Percentiles rank a stretch among this genome's conserved stretches.
These are phyloP conservation scores for Parietaria judaica DNA, from an alignment of 306 rosid genomes.

Conservation along the genomic window DNA sequence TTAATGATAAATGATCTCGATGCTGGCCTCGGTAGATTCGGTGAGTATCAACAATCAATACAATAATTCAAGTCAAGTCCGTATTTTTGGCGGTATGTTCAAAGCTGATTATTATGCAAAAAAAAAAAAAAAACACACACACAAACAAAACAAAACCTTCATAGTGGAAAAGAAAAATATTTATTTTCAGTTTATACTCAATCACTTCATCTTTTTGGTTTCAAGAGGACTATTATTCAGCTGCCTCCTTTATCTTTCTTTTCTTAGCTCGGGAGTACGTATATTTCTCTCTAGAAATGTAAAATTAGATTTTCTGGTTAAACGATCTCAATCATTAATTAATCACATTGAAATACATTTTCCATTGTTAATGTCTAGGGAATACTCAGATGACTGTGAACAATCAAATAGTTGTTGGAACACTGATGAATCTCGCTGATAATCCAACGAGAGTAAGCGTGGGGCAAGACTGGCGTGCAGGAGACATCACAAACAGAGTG, in stretches of 20 bases:
- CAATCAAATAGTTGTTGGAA: conserved; percentile 96
- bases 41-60: conserved; percentile 35
- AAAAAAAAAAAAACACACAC: no score
- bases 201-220: no score
- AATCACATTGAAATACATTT: conserved; percentile 4
- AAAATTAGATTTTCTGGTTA: neutral
- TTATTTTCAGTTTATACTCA: no score
- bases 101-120: no score
- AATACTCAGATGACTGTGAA: conserved; percentile 95
- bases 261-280: no score
- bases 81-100: no score
- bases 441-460: conserved; percentile 88
- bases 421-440: conserved; percentile 90
- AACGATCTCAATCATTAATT: neutral
- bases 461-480: conserved; percentile 88
- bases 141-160: neutral
- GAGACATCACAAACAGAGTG: conserved; percentile 69
- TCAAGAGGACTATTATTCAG: no score
- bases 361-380: conserved; percentile 32
- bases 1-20: conserved; percentile 95
- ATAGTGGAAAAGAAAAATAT: no score
- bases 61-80: neutral
- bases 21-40: conserved; percentile 97
- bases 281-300: neutral
- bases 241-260: no score